Percentiles rank a stretch among this genome's conserved stretches.
These are phyloP conservation scores for Yarrowia sp. DNA, from an alignment of 805 yeast species.

Conservation along the genomic window DNA sequence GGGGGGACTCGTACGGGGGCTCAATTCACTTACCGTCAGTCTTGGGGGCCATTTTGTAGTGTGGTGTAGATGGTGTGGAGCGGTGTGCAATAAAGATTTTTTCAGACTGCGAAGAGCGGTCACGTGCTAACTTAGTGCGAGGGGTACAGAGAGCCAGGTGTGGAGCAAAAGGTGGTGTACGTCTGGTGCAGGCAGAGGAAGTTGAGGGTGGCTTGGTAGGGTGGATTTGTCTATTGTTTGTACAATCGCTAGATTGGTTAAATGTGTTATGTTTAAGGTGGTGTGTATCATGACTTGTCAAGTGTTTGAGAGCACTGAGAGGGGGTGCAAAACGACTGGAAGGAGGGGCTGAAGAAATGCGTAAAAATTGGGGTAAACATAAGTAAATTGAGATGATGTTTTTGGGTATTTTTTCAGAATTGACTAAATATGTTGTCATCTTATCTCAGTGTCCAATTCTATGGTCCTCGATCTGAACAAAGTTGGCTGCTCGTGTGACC, in stretches of 20 bases:
- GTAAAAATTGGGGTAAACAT: background rate
- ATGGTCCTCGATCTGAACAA: slow-evolving; percentile 10
- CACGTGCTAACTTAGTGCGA: slow-evolving; percentile 25
- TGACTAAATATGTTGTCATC: no score
- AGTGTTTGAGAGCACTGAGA: slow-evolving; percentile 15
- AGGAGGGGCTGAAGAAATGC: background rate
- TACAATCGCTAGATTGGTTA: background rate
- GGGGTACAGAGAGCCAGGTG: background rate
- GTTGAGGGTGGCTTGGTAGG: background rate
- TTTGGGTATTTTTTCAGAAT: background rate
- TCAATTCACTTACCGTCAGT: slow-evolving; percentile 34
- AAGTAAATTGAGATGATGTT: background rate
- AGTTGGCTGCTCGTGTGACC: slow-evolving; percentile 30
- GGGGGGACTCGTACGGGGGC: background rate
- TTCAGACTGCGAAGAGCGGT: slow-evolving; percentile 4
- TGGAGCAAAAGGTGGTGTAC: slow-evolving; percentile 13
- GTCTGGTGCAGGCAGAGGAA: background rate
- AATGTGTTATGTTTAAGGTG: no score
- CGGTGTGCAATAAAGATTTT: slow-evolving; percentile 29
- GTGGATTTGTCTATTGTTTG: background rate
- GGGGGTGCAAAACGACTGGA: background rate
- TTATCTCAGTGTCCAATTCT: background rate
- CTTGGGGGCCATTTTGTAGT: slow-evolving; percentile 39
- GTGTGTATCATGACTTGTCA: no score
- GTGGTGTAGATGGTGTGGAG: slow-evolving; percentile 23